Evolutionary conservation across 2,329 filamentous ascomycete species (phyloP).

Genomic region (Gnomoniopsis sp.): DNA sequence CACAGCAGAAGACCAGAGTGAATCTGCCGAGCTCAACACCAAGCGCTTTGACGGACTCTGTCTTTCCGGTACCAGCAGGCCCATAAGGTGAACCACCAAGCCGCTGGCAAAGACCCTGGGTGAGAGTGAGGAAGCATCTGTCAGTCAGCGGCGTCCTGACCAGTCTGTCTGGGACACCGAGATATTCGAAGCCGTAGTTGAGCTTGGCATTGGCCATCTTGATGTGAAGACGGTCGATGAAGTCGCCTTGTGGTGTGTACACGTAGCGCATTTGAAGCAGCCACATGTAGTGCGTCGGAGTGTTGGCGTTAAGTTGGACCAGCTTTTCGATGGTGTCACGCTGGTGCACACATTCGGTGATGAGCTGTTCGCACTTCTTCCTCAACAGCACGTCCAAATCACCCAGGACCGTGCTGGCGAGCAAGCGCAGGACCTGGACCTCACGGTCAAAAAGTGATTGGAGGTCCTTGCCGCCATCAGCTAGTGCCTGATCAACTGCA

Average conservation of each 20-base stretch:
- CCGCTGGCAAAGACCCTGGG: slow-evolving; percentile 90
- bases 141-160: slow-evolving; percentile 96
- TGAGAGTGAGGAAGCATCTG: slow-evolving; percentile 96
- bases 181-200: slow-evolving; percentile 96
- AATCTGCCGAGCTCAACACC: slow-evolving; percentile 96
- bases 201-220: slow-evolving; percentile 96
- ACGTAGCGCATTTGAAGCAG: slow-evolving; percentile 96
- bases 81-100: slow-evolving; percentile 97
- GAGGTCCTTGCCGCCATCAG: slow-evolving; percentile 67
- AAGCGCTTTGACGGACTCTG: slow-evolving; percentile 96
- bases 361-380: slow-evolving; percentile 97
- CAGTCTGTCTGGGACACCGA: slow-evolving; percentile 92
- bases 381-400: slow-evolving; percentile 83
- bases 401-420: slow-evolving; percentile 85
- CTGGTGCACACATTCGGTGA: slow-evolving; percentile 98
- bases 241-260: slow-evolving; percentile 78
- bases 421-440: slow-evolving; percentile 77
- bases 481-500: slow-evolving; percentile 74
- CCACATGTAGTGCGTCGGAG: slow-evolving; percentile 84
- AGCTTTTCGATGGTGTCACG: slow-evolving; percentile 90
- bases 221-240: slow-evolving; percentile 77
- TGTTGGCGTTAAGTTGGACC: slow-evolving; percentile 68
- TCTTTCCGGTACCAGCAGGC: slow-evolving; percentile 97
- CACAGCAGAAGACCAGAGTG: slow-evolving; percentile 98
- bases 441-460: slow-evolving; percentile 74